Percentiles rank a stretch among this genome's conserved stretches.
These are phyloP conservation scores for Fragilariopsis cylindrus DNA, from an alignment of 108 stramenopile genomes.

Conservation along the genomic window DNA sequence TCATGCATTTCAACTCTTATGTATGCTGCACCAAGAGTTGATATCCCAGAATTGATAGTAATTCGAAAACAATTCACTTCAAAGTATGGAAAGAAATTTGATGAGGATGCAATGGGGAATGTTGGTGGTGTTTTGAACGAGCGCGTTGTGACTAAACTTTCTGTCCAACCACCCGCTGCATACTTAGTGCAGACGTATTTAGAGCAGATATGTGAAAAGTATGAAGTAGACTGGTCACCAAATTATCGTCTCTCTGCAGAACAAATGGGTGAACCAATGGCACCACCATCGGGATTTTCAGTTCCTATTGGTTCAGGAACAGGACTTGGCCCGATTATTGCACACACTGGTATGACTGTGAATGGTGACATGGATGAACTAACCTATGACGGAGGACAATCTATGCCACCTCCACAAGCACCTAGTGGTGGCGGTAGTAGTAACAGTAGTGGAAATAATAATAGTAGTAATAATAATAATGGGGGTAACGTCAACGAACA, in stretches of 20 bases:
- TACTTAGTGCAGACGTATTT: slow-evolving; percentile 87
- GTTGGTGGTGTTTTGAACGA: slow-evolving; percentile 80
- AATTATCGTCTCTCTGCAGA: slow-evolving; percentile 42
- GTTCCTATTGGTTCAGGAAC: slow-evolving; percentile 63
- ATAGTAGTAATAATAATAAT: slow-evolving; percentile 8
- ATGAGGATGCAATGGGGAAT: slow-evolving; percentile 72
- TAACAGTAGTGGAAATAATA: slow-evolving; percentile 19
- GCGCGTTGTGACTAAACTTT: slow-evolving; percentile 84
- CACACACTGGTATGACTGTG: slow-evolving; percentile 21
- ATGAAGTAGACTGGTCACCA: slow-evolving; percentile 84
- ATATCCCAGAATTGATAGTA: slow-evolving; percentile 77
- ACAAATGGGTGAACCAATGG: slow-evolving; percentile 75
- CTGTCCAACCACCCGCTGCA: slow-evolving; percentile 83
- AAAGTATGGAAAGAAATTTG: slow-evolving; percentile 88
- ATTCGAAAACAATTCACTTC: slow-evolving; percentile 82
- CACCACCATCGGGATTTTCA: slow-evolving; percentile 71
- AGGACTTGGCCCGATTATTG: slow-evolving; percentile 44
- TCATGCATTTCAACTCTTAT: slow-evolving; percentile 74
- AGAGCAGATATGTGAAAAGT: slow-evolving; percentile 84
- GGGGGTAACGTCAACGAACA: slow-evolving; percentile 52
- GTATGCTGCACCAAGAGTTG: slow-evolving; percentile 73
- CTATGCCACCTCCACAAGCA: slow-evolving; percentile 2
- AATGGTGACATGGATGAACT: slow-evolving; percentile 22
- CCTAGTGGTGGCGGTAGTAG: slow-evolving; percentile 15
- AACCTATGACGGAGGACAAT: slow-evolving; percentile 17